These are phyloP conservation scores for Nematocida ausubeli DNA, from an alignment of 371 early-diverging fungal genomes.

Conservation along the genomic window DNA sequence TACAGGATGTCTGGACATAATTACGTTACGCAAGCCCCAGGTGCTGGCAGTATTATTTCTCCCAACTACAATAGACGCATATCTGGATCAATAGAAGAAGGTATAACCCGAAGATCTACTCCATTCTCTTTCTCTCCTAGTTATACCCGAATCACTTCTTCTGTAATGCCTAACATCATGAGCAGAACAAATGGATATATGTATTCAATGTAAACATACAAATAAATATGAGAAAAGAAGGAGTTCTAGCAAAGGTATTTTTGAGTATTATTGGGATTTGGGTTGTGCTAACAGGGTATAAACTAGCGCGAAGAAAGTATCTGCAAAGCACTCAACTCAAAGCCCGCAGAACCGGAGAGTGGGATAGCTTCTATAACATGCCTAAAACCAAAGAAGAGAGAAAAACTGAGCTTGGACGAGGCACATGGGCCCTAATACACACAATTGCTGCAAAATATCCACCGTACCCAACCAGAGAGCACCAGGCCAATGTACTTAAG, in stretches of 20 bases:
- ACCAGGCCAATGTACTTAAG: conserved; percentile 74
- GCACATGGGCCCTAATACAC: conserved; percentile 93
- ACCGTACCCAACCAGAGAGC: conserved; percentile 73
- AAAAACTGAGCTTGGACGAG: conserved; percentile 78
- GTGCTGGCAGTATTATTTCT: no score
- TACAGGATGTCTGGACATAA: no score
- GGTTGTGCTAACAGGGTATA: conserved; percentile 41
- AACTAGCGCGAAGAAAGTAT: not conserved
- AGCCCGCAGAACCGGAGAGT: not conserved
- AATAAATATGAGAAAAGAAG: conserved; percentile 63
- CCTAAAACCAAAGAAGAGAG: conserved; percentile 68
- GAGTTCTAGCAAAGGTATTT: conserved; percentile 23
- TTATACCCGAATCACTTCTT: no score
- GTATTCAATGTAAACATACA: conserved; percentile 38
- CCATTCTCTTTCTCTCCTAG: no score
- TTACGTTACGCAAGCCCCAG: no score
- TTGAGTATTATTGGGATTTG: conserved; percentile 30
- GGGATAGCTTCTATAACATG: not conserved
- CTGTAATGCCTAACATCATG: no score
- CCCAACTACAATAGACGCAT: no score
- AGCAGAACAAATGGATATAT: conserved; percentile 16
- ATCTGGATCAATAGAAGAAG: no score
- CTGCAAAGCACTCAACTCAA: not conserved
- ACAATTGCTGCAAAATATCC: conserved; percentile 95
- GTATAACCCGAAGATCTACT: no score